These are phyloP conservation scores for Hemileia vastatrix DNA, from an alignment of 1,284 basidiomycete genomes.

Conservation along the genomic window DNA sequence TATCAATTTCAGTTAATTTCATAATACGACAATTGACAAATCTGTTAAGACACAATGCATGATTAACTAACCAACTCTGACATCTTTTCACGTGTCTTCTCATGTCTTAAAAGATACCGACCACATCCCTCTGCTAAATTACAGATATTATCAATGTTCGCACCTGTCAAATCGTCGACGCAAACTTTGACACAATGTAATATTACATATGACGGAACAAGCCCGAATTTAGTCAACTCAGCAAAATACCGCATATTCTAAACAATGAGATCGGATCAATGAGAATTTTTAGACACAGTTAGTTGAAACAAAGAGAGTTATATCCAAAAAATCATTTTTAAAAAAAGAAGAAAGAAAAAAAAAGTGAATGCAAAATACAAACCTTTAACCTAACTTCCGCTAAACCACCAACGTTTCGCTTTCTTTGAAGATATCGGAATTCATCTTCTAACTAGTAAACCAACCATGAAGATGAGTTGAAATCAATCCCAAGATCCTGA, in stretches of 20 bases:
- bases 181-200: slow-evolving; percentile 94
- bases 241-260: slow-evolving; percentile 83
- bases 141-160: slow-evolving; percentile 87
- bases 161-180: slow-evolving; percentile 83
- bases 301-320: too few species aligned
- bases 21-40: not conserved
- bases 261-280: not conserved
- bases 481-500: not conserved
- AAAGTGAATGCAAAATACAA: slow-evolving; percentile 22
- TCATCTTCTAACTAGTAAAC: slow-evolving; percentile 75
- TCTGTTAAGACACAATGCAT: not conserved
- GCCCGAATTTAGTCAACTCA: slow-evolving; percentile 86
- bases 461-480: not conserved
- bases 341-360: not conserved
- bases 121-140: slow-evolving; percentile 89
- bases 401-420: slow-evolving; percentile 74
- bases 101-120: slow-evolving; percentile 74
- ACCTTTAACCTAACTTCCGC: slow-evolving; percentile 75
- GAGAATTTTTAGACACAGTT: not conserved
- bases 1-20: too few species aligned
- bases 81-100: slow-evolving; percentile 72
- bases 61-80: slow-evolving; percentile 10
- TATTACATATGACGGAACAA: slow-evolving; percentile 85
- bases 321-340: too few species aligned
- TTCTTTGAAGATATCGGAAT: slow-evolving; percentile 88